phyloP scores from a whole-genome alignment of 106 monocot genomes.

The Apostasia shenzhenica region DNA sequence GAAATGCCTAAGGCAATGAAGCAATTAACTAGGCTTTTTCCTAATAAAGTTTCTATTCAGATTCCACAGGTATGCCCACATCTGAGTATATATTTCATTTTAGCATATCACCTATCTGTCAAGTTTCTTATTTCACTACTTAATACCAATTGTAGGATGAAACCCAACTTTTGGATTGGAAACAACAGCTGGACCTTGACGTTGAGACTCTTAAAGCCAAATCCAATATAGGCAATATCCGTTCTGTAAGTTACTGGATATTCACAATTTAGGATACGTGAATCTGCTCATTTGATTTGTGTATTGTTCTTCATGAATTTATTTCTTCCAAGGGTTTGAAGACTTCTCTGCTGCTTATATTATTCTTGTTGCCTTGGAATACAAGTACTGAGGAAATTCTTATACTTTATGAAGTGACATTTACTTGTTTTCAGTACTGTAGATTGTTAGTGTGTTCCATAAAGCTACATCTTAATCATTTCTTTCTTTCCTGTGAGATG shows the following conservation, averaged over 20 bases:
- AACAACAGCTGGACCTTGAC: constrained; percentile 83
- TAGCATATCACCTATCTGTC: neutral
- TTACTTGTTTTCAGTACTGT: too few relatives aligned
- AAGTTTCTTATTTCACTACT: neutral
- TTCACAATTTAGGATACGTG: too few relatives aligned
- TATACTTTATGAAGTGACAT: too few relatives aligned
- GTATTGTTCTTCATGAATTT: too few relatives aligned
- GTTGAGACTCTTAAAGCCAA: constrained; percentile 93
- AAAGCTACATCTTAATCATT: too few relatives aligned
- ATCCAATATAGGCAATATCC: constrained; percentile 71
- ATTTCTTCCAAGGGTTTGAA: too few relatives aligned
- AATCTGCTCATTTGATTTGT: too few relatives aligned
- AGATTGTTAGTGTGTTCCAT: too few relatives aligned
- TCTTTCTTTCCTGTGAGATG: too few relatives aligned
- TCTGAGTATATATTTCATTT: neutral
- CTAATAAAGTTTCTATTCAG: constrained; percentile 87
- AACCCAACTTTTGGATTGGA: constrained; percentile 66
- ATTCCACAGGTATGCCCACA: constrained; percentile 53
- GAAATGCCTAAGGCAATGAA: constrained; percentile 89
- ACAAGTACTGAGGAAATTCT: too few relatives aligned
- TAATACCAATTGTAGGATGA: constrained; percentile 48
- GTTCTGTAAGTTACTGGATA: constrained; percentile 46
- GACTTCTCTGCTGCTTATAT: too few relatives aligned
- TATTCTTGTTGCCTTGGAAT: too few relatives aligned
- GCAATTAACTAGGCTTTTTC: constrained; percentile 75